phyloP scores from a whole-genome alignment of 208 protist species.

The Naegleria fowleri region DNA sequence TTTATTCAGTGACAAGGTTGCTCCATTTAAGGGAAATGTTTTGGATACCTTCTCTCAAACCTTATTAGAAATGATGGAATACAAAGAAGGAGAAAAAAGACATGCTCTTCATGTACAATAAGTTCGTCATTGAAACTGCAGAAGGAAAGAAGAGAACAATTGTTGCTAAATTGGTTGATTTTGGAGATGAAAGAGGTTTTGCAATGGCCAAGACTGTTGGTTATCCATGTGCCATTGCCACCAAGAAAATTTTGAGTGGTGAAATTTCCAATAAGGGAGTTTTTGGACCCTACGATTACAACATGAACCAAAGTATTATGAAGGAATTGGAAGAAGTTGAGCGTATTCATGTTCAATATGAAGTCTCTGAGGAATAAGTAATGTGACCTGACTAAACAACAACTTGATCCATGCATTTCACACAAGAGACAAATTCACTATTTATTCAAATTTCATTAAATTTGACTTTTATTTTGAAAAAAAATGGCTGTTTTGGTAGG shows the following conservation, averaged over 20 bases:
- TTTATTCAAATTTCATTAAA: no score
- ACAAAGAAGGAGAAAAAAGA: constrained; percentile 48
- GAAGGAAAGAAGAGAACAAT: constrained; percentile 38
- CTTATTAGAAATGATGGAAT: constrained; percentile 29
- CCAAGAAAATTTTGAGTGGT: constrained; percentile 33
- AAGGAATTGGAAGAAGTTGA: background rate
- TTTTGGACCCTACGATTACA: constrained; percentile 28
- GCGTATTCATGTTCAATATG: background rate
- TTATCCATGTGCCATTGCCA: constrained; percentile 34
- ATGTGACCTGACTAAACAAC: no score
- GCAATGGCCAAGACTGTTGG: constrained; percentile 36
- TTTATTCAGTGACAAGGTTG: constrained; percentile 40
- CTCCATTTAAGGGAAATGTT: constrained; percentile 34
- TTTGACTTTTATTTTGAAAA: no score
- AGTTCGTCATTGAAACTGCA: constrained; percentile 33
- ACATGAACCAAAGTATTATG: constrained; percentile 41
- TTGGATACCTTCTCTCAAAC: constrained; percentile 39
- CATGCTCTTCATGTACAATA: constrained; percentile 51
- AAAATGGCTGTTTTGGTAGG: no score
- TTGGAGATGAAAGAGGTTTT: constrained; percentile 34
- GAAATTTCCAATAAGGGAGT: constrained; percentile 35
- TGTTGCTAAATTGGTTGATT: constrained; percentile 35
- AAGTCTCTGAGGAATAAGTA: background rate
- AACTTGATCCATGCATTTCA: no score
- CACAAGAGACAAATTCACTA: no score